Conservation (phyloP, 1,284 basidiomycete genomes). For the Ceratobasidium theobromae region DNA sequence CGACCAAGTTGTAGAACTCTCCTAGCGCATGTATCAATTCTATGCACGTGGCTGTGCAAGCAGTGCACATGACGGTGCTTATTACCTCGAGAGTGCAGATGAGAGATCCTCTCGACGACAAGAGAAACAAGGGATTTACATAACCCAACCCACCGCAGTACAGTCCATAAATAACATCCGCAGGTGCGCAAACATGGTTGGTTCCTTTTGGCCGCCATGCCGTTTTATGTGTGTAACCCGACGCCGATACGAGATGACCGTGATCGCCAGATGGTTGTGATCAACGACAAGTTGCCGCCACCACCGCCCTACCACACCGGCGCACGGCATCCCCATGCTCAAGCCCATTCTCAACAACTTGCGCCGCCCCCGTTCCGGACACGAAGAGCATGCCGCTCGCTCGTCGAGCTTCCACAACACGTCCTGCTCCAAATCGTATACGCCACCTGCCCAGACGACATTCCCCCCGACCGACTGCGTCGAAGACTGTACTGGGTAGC, state of each 20-base stretch:
- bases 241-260: not conserved
- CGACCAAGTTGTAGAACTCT: slow-evolving; percentile 77
- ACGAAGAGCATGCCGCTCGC: slow-evolving; percentile 15
- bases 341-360: not conserved
- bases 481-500: slow-evolving; percentile 63
- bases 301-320: slow-evolving; percentile 21
- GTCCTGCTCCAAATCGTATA: slow-evolving; percentile 65
- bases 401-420: slow-evolving; percentile 55
- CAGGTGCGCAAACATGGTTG: not conserved
- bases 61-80: slow-evolving; percentile 24
- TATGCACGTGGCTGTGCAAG: slow-evolving; percentile 27
- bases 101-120: not conserved
- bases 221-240: slow-evolving; percentile 23
- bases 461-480: slow-evolving; percentile 50
- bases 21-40: slow-evolving; percentile 5
- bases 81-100: slow-evolving; percentile 9
- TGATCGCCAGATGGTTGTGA: slow-evolving; percentile 22
- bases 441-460: slow-evolving; percentile 50
- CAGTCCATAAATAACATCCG: not conserved
- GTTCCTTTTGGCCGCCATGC: not conserved
- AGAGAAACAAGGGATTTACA: not conserved
- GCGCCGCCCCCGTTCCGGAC: slow-evolving; percentile 32
- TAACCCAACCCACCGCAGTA: not conserved
- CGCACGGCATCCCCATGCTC: slow-evolving; percentile 12
- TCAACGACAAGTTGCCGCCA: slow-evolving; percentile 20